Percentiles rank a stretch among this genome's conserved stretches.
Conservation (phyloP, 768 basidiomycete genomes). For the Polyporus arcularius region DNA sequence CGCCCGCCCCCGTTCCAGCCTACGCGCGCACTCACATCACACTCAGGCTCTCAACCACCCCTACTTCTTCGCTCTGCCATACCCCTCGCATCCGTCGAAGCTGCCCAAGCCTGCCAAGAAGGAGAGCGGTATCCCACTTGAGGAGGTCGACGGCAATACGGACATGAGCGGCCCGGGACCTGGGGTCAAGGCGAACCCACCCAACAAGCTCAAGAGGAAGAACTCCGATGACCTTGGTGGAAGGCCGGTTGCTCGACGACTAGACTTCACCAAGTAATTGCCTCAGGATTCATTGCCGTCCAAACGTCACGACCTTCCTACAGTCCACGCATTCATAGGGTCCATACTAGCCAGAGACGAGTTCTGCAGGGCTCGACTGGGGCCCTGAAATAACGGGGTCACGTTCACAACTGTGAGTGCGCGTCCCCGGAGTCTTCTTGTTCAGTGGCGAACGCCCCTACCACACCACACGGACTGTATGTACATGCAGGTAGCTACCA, state of each 20-base stretch:
- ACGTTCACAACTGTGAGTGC: neutral
- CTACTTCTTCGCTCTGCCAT: constrained; percentile 85
- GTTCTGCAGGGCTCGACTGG: no score
- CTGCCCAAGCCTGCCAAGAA: constrained; percentile 71
- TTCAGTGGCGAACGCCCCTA: constrained; percentile 5
- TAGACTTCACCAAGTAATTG: constrained; percentile 59
- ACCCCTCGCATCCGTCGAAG: constrained; percentile 85
- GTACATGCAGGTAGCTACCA: constrained; percentile 20
- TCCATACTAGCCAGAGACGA: no score
- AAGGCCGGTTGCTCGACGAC: constrained; percentile 60
- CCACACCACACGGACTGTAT: constrained; percentile 16
- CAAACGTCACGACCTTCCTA: neutral
- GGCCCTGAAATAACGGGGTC: no score
- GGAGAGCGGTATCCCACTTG: constrained; percentile 56
- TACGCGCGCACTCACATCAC: neutral
- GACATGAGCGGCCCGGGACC: constrained; percentile 51
- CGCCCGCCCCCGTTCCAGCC: neutral
- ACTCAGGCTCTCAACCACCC: constrained; percentile 78
- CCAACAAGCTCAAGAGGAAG: constrained; percentile 70
- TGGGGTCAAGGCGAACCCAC: constrained; percentile 51
- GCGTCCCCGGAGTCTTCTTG: neutral
- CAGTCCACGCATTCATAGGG: no score
- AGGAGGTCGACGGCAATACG: constrained; percentile 78
- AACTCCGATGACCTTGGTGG: constrained; percentile 52
- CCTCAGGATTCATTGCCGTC: no score